Evolutionary conservation across 139 green algal species (phyloP).

Genomic region (Haematococcus lacustris): DNA sequence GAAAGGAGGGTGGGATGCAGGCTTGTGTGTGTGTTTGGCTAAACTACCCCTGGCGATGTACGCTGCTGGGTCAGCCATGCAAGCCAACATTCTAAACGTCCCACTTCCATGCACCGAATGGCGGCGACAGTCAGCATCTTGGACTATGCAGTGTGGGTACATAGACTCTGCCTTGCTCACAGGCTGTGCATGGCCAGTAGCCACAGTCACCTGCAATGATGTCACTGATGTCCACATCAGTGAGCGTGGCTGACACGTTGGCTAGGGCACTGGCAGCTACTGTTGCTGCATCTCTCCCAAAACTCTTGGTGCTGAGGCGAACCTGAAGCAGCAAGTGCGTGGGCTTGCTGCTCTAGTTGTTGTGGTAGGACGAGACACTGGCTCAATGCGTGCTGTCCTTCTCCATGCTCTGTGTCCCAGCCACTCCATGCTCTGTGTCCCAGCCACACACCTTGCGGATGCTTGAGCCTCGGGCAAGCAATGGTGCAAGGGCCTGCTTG

Average conservation of each 20-base stretch:
- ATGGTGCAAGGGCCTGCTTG: slow-evolving; percentile 50
- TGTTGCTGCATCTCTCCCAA: slow-evolving; percentile 67
- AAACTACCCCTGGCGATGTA: too few relatives aligned
- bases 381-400: not conserved
- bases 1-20: too few relatives aligned
- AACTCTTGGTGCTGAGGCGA: slow-evolving; percentile 83
- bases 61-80: too few relatives aligned
- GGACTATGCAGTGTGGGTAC: not conserved
- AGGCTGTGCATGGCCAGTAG: not conserved
- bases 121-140: not conserved
- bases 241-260: slow-evolving; percentile 45
- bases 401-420: not conserved
- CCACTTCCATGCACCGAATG: too few relatives aligned
- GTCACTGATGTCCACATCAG: slow-evolving; percentile 78
- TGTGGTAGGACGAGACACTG: not conserved
- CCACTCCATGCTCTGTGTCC: not conserved
- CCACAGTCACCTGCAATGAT: slow-evolving; percentile 73
- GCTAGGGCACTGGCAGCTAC: slow-evolving; percentile 68
- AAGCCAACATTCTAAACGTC: too few relatives aligned
- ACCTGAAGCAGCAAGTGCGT: not conserved
- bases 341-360: not conserved
- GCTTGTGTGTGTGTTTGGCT: too few relatives aligned
- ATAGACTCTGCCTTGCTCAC: not conserved
- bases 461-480: slow-evolving; percentile 52
- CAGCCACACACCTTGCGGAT: slow-evolving; percentile 48